These are phyloP conservation scores for Malus domestica DNA, from an alignment of 306 rosid genomes.

Conservation along the genomic window ASM211411v1 NC_041799.1:40882001-40882500, in stretches of 20 bases:
- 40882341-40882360: slow-evolving; percentile 16
- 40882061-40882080: slow-evolving; percentile 23
- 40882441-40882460: slow-evolving; percentile 55
- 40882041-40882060: background rate
- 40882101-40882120: slow-evolving; percentile 32
- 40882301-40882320: slow-evolving; percentile 57
- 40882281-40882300: slow-evolving; percentile 52
- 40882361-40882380: slow-evolving; percentile 25
- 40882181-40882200: slow-evolving; percentile 65
- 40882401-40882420: slow-evolving; percentile 30
- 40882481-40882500: slow-evolving; percentile 19
- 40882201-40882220: slow-evolving; percentile 54
- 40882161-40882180: slow-evolving; percentile 56
- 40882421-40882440: slow-evolving; percentile 65
- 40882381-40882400: slow-evolving; percentile 27
- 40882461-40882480: slow-evolving; percentile 55
- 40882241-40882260: slow-evolving; percentile 49
- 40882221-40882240: slow-evolving; percentile 36
- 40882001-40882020: slow-evolving; percentile 24
- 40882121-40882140: slow-evolving; percentile 17
- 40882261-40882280: slow-evolving; percentile 18
- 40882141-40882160: slow-evolving; percentile 30
- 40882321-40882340: slow-evolving; percentile 25
- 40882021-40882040: slow-evolving; percentile 18
- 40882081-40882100: slow-evolving; percentile 38